These are phyloP conservation scores for Coemansia sp. DNA, from an alignment of 192 early-diverging fungal species.

Conservation along the genomic window DNA sequence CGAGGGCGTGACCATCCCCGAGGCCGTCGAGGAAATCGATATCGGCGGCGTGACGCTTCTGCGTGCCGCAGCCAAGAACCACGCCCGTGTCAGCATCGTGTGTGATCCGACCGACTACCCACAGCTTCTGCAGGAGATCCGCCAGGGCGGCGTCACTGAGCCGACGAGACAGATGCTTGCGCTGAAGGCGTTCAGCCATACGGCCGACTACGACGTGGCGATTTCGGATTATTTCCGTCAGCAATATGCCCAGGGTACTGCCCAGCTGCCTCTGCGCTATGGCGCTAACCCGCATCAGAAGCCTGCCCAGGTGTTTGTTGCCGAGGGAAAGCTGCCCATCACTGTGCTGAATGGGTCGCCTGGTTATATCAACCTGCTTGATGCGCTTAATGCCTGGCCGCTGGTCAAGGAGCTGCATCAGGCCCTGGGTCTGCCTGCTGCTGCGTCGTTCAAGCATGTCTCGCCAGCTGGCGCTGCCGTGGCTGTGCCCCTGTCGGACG, in stretches of 20 bases:
- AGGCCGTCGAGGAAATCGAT: constrained; percentile 98
- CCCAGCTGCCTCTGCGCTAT: constrained; percentile 85
- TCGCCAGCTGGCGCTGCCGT: constrained; percentile 98
- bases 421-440: constrained; percentile 86
- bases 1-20: constrained; percentile 81
- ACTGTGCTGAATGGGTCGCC: constrained; percentile 88
- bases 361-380: constrained; percentile 97
- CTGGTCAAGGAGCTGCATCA: constrained; percentile 93
- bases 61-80: constrained; percentile 99
- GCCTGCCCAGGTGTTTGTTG: constrained; percentile 90
- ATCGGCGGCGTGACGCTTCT: constrained; percentile 98
- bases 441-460: constrained; percentile 99
- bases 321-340: constrained; percentile 80
- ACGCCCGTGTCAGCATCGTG: constrained; percentile 87
- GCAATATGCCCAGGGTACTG: constrained; percentile 76
- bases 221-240: constrained; percentile 94
- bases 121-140: constrained; percentile 72
- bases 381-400: constrained; percentile 96
- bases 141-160: constrained; percentile 62
- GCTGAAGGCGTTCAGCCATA: constrained; percentile 95
- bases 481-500: constrained; percentile 70
- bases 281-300: constrained; percentile 99
- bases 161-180: constrained; percentile 76
- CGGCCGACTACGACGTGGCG: constrained; percentile 92
- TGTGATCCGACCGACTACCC: constrained; percentile 92